Conservation (phyloP, 2,329 filamentous ascomycete species). For the Colletotrichum paranaense region DNA sequence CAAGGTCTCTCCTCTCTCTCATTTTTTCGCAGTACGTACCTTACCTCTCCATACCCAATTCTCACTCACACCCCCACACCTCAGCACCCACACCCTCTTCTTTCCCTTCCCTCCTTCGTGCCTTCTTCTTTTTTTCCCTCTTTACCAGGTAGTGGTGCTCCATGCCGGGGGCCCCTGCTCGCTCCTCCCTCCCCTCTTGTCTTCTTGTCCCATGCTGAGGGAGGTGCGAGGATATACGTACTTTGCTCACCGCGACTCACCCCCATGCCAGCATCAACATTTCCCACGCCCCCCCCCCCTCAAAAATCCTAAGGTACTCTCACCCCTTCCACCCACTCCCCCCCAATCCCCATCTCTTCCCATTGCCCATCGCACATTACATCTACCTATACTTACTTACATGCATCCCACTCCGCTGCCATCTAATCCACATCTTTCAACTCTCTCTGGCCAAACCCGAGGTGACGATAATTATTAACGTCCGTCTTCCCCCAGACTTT, state of each 20-base stretch:
- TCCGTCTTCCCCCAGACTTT: slow-evolving; percentile 36
- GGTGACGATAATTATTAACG: slow-evolving; percentile 38
- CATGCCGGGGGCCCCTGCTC: slow-evolving; percentile 28
- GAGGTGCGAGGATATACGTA: slow-evolving; percentile 21
- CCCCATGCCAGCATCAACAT: slow-evolving; percentile 6
- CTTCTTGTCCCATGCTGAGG: slow-evolving; percentile 23
- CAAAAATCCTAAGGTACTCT: no score
- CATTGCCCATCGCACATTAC: slow-evolving; percentile 31
- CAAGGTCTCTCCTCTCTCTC: neutral
- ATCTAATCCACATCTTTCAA: slow-evolving; percentile 33
- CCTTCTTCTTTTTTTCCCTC: neutral
- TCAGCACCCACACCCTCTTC: slow-evolving; percentile 8
- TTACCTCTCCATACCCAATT: neutral
- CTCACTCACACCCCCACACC: slow-evolving; percentile 3
- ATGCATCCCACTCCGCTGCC: slow-evolving; percentile 33
- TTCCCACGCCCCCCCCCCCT: neutral
- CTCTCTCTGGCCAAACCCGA: slow-evolving; percentile 14
- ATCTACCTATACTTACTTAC: slow-evolving; percentile 32
- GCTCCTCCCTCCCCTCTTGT: slow-evolving; percentile 21
- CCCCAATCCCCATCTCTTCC: slow-evolving; percentile 15
- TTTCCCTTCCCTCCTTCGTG: neutral
- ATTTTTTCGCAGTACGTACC: neutral
- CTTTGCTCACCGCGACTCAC: slow-evolving; percentile 35
- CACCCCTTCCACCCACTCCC: neutral
- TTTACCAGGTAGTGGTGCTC: neutral